Evolutionary conservation across 2,329 filamentous ascomycete genomes (phyloP).

Genomic region (Zymoseptoria crescenta): DNA sequence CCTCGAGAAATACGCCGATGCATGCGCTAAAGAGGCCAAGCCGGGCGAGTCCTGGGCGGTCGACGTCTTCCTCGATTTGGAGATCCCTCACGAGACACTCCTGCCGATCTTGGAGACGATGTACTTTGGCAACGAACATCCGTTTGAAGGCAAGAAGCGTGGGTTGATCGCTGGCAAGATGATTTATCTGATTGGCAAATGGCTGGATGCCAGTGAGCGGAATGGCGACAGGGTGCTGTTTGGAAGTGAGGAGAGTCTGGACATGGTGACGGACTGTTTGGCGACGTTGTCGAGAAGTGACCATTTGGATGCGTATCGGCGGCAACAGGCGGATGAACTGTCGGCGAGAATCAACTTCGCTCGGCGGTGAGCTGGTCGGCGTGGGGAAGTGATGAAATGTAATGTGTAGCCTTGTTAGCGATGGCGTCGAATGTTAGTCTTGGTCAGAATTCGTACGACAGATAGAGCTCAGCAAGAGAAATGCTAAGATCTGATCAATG

Average conservation of each 20-base stretch:
- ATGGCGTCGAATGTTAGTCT: not conserved
- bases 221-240: conserved; percentile 48
- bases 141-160: conserved; percentile 53
- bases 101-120: conserved; percentile 56
- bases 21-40: conserved; percentile 44
- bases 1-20: conserved; percentile 47
- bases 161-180: conserved; percentile 54
- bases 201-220: conserved; percentile 52
- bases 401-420: not conserved
- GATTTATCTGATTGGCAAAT: conserved; percentile 52
- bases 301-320: conserved; percentile 17
- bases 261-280: conserved; percentile 30
- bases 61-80: conserved; percentile 57
- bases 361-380: not conserved
- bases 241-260: conserved; percentile 52
- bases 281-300: conserved; percentile 18
- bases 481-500: not conserved
- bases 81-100: conserved; percentile 53
- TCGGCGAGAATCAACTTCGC: conserved; percentile 6
- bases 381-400: not conserved
- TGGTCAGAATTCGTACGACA: not conserved
- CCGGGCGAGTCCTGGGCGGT: conserved; percentile 53
- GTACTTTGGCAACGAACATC: conserved; percentile 59
- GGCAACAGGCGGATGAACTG: conserved; percentile 17
- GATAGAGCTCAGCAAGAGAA: not conserved